Conservation (phyloP, 2,329 filamentous ascomycete species). For the Pestalotiopsis sp. region DNA sequence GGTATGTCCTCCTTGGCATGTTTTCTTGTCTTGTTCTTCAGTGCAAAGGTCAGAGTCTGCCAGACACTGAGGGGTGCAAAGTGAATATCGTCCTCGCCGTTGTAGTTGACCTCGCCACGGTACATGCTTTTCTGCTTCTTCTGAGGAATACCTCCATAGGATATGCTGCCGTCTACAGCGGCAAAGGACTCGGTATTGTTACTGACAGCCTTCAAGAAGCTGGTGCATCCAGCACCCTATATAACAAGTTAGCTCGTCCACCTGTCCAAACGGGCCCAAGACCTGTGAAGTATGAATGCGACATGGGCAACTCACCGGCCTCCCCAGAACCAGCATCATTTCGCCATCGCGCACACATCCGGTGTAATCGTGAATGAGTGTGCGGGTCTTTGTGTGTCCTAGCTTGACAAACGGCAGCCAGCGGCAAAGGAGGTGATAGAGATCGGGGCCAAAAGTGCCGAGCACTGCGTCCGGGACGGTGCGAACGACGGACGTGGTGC, state of each 20-base stretch:
- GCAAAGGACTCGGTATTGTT: conserved; percentile 71
- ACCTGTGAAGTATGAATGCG: not conserved
- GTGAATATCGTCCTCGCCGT: conserved; percentile 76
- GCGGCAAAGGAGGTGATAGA: conserved; percentile 63
- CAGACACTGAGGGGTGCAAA: conserved; percentile 75
- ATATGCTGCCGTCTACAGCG: conserved; percentile 68
- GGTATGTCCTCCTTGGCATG: conserved; percentile 65
- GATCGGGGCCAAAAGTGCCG: conserved; percentile 79
- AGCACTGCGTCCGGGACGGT: conserved; percentile 75
- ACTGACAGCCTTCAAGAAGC: conserved; percentile 75
- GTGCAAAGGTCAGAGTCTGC: conserved; percentile 75
- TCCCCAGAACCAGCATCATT: conserved; percentile 71
- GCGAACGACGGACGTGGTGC: conserved; percentile 68
- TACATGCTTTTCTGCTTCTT: conserved; percentile 69
- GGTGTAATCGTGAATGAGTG: conserved; percentile 66
- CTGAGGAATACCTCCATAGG: conserved; percentile 72
- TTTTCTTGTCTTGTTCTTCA: conserved; percentile 76
- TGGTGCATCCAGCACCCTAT: conserved; percentile 70
- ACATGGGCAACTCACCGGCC: not conserved
- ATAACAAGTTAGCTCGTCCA: conserved; percentile 46
- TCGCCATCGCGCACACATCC: conserved; percentile 69
- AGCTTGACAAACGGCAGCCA: conserved; percentile 36
- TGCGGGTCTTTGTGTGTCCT: conserved; percentile 29
- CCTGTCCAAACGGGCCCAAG: not conserved
- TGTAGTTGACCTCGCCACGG: conserved; percentile 78